Base-by-base conservation (phyloP, 2,329 filamentous ascomycete genomes). In the Teratosphaeria zuluensis region DNA sequence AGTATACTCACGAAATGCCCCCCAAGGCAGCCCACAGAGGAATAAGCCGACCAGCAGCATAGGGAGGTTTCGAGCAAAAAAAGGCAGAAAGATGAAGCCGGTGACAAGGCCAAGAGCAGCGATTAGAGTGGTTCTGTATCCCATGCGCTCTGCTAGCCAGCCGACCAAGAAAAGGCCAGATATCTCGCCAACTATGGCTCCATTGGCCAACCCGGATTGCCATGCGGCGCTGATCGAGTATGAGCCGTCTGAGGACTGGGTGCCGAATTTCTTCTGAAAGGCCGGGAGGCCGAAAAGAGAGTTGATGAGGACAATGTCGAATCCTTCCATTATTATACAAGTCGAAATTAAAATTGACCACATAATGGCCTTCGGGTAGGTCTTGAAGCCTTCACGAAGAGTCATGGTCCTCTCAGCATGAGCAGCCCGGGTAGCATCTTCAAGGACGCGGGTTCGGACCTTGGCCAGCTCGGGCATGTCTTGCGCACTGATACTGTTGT, bases 141-240 rank as follows among this genome's bases (percentile, higher is more conserved):
- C 69, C 14, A 65, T 62, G 16, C 64, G 59, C 72, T 89, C 85
- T 16, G 84, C 84, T 53, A 86, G 72, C 70, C 79, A 84, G 48
- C 86, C 86, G 66, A 86, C 87, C 69, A 87, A 76, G 63, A 86
- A 74, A 52, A 88, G 77, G 14, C 86, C 86, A 56, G 88, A 78
- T 55, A 89, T n/a, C 28, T 58, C 56, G 19, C 56, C 56, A 5
- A 54, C 32, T 12, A 48, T 24, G 56, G 80, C 80, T 28, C 81
- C 83, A 58, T 83, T 83, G 6, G 76, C 78, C 2, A 85, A 66
- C 0, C 76, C 82, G 0, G 80, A 78, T 67, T 84, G 82, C 83
- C 83, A 85, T 0, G 77, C 73, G 0, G 81, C 78, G 1, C 78
- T 76, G 28, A 85, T 71, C 38, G 76, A 72, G 58, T 80, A 80